Evolutionary conservation across 1,284 basidiomycete genomes (phyloP).

Genomic region (Lentinula novae-zelandiae): DNA sequence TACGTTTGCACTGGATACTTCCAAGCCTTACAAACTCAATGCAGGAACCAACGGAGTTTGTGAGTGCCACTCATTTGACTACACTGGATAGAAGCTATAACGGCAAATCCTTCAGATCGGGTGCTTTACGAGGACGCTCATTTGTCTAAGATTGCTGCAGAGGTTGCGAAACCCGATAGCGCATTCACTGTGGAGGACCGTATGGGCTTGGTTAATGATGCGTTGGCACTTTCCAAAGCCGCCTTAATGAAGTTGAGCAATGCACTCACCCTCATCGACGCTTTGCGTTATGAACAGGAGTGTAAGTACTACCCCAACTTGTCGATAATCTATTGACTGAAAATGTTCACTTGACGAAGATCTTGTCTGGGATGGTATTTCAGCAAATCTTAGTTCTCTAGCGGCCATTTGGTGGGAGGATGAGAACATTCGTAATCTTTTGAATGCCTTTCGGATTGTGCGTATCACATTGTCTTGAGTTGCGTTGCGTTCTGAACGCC

Average conservation of each 20-base stretch:
- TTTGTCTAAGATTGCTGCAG: constrained; percentile 75
- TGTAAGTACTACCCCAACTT: constrained; percentile 40
- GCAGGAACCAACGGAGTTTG: constrained; percentile 89
- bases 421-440: constrained; percentile 50
- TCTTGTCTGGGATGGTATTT: constrained; percentile 71
- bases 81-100: not conserved
- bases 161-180: constrained; percentile 65
- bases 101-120: not conserved
- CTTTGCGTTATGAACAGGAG: constrained; percentile 71
- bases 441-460: constrained; percentile 67
- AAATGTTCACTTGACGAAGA: constrained; percentile 36
- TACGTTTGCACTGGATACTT: constrained; percentile 66
- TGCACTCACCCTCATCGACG: constrained; percentile 70
- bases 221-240: constrained; percentile 78
- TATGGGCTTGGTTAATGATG: constrained; percentile 84
- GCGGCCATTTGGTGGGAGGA: constrained; percentile 86
- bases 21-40: constrained; percentile 83
- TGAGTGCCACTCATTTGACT: constrained; percentile 31
- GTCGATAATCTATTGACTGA: not conserved
- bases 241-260: constrained; percentile 78
- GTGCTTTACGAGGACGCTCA: constrained; percentile 86
- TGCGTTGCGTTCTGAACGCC: not conserved
- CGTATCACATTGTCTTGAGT: constrained; percentile 19
- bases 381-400: constrained; percentile 53
- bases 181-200: constrained; percentile 83